Evolutionary conservation across 2,329 filamentous ascomycete species (phyloP).

Genomic region (Huntiella savannae): DNA sequence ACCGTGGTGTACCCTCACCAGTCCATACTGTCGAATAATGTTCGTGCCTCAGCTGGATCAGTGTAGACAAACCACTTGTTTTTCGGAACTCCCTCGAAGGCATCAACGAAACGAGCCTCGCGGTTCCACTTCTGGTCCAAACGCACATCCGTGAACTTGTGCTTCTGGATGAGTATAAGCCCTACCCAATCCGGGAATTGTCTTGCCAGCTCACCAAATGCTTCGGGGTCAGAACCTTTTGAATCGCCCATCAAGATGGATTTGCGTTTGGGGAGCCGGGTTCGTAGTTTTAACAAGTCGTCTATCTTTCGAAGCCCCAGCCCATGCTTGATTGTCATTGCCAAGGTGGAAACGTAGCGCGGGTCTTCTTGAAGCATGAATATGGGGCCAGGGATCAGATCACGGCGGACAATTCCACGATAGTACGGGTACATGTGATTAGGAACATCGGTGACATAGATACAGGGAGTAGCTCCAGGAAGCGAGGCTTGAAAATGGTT

Average conservation of each 20-base stretch:
- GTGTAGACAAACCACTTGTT: constrained; percentile 68
- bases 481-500: constrained; percentile 36
- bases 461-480: constrained; percentile 55
- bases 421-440: constrained; percentile 66
- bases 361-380: background rate
- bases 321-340: background rate
- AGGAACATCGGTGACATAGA: constrained; percentile 75
- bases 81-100: constrained; percentile 56
- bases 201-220: constrained; percentile 61
- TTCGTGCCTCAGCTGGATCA: constrained; percentile 30
- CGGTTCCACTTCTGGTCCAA: constrained; percentile 59
- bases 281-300: constrained; percentile 38
- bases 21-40: constrained; percentile 3
- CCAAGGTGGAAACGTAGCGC: background rate
- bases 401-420: no score
- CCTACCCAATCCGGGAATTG: constrained; percentile 58
- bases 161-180: constrained; percentile 71
- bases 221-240: constrained; percentile 79
- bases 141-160: constrained; percentile 49
- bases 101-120: constrained; percentile 57
- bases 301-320: no score
- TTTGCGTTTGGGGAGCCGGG: constrained; percentile 59
- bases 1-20: background rate
- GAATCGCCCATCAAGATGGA: constrained; percentile 79
- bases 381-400: background rate